These are phyloP conservation scores for Colletotrichum spaethianum DNA, from an alignment of 2,329 filamentous ascomycete species.

Conservation along the genomic window DNA sequence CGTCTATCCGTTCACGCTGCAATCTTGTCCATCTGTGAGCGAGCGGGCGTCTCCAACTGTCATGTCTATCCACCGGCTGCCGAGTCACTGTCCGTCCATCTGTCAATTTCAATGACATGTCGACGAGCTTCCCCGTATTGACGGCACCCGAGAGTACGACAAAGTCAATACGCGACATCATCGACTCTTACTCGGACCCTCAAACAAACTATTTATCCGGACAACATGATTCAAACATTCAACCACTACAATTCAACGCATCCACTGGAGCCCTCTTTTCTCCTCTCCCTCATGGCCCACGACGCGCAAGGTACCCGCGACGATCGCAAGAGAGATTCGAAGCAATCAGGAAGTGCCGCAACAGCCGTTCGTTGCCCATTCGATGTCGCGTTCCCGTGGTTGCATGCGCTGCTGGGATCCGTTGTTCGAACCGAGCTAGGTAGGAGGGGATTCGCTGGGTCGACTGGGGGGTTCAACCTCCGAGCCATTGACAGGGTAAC, in stretches of 20 bases:
- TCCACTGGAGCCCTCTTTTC: neutral
- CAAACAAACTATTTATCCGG: no score
- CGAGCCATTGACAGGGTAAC: slow-evolving; percentile 39
- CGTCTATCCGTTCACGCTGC: neutral
- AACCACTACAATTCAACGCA: neutral
- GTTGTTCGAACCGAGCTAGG: slow-evolving; percentile 29
- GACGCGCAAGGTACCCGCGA: slow-evolving; percentile 28
- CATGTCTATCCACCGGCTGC: neutral
- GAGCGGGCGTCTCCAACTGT: neutral
- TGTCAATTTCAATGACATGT: slow-evolving; percentile 1
- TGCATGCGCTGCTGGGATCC: slow-evolving; percentile 33
- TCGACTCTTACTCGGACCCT: neutral
- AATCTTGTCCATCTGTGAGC: neutral
- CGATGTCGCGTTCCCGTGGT: slow-evolving; percentile 37
- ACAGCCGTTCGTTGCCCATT: slow-evolving; percentile 36
- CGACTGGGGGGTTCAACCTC: slow-evolving; percentile 3
- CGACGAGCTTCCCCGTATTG: neutral
- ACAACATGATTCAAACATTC: neutral
- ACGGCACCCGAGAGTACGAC: neutral
- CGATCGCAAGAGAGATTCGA: slow-evolving; percentile 23
- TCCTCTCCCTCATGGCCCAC: neutral
- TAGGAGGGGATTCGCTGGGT: neutral
- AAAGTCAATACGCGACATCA: neutral
- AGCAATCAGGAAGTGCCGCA: slow-evolving; percentile 38
- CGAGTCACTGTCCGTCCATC: neutral